A percentile compares a stretch with the other conserved stretches of the same genome.
These are phyloP conservation scores for Cryptococcus deneoformans DNA, from an alignment of 1,284 basidiomycete genomes.

Conservation along the genomic window DNA sequence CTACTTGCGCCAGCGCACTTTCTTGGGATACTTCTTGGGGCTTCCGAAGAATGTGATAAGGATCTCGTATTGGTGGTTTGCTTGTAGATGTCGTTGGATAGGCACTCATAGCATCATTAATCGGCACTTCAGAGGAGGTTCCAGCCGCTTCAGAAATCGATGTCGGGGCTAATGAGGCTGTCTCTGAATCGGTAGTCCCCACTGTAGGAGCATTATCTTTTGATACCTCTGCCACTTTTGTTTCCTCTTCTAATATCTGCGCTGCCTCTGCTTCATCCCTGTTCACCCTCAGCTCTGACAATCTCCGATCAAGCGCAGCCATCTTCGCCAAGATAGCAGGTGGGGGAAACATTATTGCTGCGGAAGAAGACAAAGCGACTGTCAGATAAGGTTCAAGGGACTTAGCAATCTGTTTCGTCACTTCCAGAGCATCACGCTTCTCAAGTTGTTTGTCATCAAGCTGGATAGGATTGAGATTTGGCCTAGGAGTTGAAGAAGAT, in stretches of 20 bases:
- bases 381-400: slow-evolving; percentile 76
- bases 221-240: slow-evolving; percentile 26
- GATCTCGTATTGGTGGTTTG: slow-evolving; percentile 28
- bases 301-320: slow-evolving; percentile 76
- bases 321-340: slow-evolving; percentile 81
- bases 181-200: slow-evolving; percentile 3
- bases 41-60: slow-evolving; percentile 38
- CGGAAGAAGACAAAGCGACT: slow-evolving; percentile 86
- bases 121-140: slow-evolving; percentile 11
- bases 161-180: slow-evolving; percentile 1
- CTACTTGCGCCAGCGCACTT: slow-evolving; percentile 65
- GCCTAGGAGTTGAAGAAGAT: slow-evolving; percentile 6
- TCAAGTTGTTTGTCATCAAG: slow-evolving; percentile 62
- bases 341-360: slow-evolving; percentile 82
- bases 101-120: slow-evolving; percentile 19
- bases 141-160: slow-evolving; percentile 3
- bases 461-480: not conserved
- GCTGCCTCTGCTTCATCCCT: slow-evolving; percentile 73
- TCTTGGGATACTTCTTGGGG: slow-evolving; percentile 61
- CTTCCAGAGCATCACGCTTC: slow-evolving; percentile 53
- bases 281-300: slow-evolving; percentile 62
- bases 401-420: slow-evolving; percentile 57
- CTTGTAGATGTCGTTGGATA: slow-evolving; percentile 5
- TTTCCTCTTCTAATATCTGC: slow-evolving; percentile 73
- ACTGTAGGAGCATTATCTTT: slow-evolving; percentile 1